Base-by-base conservation (phyloP, 2,329 filamentous ascomycete species). In the Verticillium dahliae region DNA sequence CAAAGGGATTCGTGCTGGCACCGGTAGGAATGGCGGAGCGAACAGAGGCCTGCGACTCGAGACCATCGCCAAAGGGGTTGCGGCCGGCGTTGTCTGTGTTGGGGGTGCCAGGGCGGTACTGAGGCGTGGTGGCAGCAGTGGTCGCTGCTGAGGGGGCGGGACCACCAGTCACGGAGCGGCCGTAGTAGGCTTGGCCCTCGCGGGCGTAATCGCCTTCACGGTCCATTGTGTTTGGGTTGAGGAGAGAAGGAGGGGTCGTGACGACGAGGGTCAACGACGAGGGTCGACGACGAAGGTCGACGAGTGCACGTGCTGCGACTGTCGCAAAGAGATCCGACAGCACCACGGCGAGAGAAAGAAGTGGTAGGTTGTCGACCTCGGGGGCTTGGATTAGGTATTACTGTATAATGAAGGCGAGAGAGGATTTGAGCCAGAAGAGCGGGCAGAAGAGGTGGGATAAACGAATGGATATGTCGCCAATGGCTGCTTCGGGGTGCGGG, bases 1-100 rank as follows among this genome's bases (percentile, higher is more conserved):
- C 69, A 64, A 83, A 83, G 1, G 81, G 80, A 65, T 83, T 81
- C 31, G 70, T 68, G 60, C 65, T 64, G 18, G 60, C 61, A 7
- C 67, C 68, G 5, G 65, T 69, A 33, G 71, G 70, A n/a, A 73
- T 71, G 58, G 41, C 35, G n/a, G 41, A 54, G 33, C 58, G 41
- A 18, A 58, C 45, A 1, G 73, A 73, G 4, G 75, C 70, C 39
- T 72, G 70, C 5, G 74, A 69, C 61, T 77, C 78, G 56, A 68
- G 58, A 52, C 72, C 75, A 58, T 78, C 78, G 60, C 71, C 69
- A 57, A 80, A 80, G 2, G 76, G 76, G 62, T 76, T 78, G 56
- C 74, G 72, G 50, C 70, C 67, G 60, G 22, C 41, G 34, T 64
- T 67, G 15, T 77, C 75, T 15, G 75, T 79, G 68, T 74, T 78